These are phyloP conservation scores for Hemisphaericaspora xylofermentans DNA, from an alignment of 1,139 yeast genomes.

Conservation along the genomic window DNA sequence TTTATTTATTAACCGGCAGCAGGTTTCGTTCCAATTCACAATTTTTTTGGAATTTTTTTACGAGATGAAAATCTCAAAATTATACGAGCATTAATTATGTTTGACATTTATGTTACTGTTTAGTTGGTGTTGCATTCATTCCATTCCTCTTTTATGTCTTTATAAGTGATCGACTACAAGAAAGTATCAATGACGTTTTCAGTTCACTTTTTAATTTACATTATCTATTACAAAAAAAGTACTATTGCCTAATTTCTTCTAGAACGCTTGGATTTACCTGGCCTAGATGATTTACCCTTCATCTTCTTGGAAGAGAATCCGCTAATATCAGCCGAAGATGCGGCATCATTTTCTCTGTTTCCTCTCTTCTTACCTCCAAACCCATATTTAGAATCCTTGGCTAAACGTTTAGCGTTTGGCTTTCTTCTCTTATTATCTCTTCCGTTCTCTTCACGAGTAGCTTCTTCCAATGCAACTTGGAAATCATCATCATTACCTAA, in stretches of 20 bases:
- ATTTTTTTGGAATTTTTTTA: background rate
- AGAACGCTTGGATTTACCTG: conserved; percentile 69
- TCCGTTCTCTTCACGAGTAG: conserved; percentile 49
- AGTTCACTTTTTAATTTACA: conserved; percentile 1
- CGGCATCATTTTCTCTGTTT: conserved; percentile 70
- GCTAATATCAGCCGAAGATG: conserved; percentile 68
- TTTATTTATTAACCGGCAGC: background rate
- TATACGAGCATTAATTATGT: background rate
- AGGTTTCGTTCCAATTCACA: background rate
- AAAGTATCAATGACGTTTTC: too few species aligned
- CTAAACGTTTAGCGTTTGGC: conserved; percentile 61
- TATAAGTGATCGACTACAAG: too few species aligned
- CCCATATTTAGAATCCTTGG: conserved; percentile 65
- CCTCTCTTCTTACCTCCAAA: conserved; percentile 77
- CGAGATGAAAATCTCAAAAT: too few species aligned
- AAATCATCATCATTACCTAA: conserved; percentile 60
- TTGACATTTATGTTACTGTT: too few species aligned
- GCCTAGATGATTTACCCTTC: conserved; percentile 48
- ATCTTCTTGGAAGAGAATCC: conserved; percentile 59
- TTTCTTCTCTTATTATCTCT: conserved; percentile 45
- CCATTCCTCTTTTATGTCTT: too few species aligned
- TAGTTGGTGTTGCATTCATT: too few species aligned
- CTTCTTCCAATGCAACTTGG: conserved; percentile 86
- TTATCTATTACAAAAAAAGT: conserved; percentile 1
- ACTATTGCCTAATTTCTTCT: conserved; percentile 22